Conservation (phyloP, 305 asterid genomes). For the Ruellia speciosa region DNA sequence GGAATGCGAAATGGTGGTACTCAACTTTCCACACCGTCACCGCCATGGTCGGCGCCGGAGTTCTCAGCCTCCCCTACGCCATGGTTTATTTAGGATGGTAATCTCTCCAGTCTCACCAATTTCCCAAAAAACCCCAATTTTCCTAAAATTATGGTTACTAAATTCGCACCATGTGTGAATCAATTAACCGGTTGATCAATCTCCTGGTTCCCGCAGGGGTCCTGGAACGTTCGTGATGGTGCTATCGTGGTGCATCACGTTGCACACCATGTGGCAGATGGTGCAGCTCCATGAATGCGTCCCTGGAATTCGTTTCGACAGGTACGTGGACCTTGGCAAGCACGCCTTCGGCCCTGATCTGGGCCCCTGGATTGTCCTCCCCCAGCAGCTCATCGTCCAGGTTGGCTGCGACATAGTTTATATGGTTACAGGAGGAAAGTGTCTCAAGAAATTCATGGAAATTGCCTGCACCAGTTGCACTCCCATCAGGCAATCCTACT, state of each 20-base stretch:
- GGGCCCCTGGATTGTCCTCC: constrained; percentile 88
- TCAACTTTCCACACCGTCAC: constrained; percentile 87
- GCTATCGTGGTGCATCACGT: constrained; percentile 72
- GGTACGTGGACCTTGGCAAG: constrained; percentile 61
- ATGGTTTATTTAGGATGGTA: constrained; percentile 95
- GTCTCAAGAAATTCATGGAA: constrained; percentile 70
- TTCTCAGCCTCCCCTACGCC: constrained; percentile 85
- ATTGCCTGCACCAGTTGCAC: constrained; percentile 56
- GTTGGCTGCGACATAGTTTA: constrained; percentile 90
- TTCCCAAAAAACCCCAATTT: neutral
- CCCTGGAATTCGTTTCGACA: constrained; percentile 77
- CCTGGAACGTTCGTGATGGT: constrained; percentile 66
- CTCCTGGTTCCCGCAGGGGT: constrained; percentile 45
- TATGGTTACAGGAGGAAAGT: constrained; percentile 95
- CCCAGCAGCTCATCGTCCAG: constrained; percentile 87
- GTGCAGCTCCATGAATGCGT: constrained; percentile 79
- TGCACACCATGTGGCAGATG: constrained; percentile 92
- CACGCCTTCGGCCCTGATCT: constrained; percentile 70
- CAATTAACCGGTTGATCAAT: neutral
- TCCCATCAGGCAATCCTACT: constrained; percentile 61
- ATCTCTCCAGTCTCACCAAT: neutral
- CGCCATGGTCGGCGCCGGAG: constrained; percentile 95
- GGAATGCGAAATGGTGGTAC: constrained; percentile 65
- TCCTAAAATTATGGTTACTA: neutral
- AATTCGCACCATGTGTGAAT: neutral